These are phyloP conservation scores for Calonectria hongkongensis DNA, from an alignment of 2,329 filamentous ascomycete genomes.

Conservation along the genomic window DNA sequence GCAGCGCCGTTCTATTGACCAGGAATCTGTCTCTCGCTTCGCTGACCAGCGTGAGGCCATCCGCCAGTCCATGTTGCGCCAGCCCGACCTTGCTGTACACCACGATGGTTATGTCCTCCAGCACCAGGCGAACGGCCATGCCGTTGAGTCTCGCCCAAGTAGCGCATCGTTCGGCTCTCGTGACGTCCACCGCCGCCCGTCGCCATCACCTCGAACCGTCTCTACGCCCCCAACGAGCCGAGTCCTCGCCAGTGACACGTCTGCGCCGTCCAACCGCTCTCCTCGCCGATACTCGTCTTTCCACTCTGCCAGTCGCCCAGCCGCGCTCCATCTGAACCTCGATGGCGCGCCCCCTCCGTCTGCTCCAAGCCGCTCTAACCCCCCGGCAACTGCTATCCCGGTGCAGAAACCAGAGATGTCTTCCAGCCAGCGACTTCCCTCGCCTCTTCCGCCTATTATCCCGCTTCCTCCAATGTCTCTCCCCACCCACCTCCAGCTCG, in stretches of 20 bases:
- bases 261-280: conserved; percentile 56
- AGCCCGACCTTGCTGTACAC: conserved; percentile 47
- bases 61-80: conserved; percentile 55
- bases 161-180: conserved; percentile 33
- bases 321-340: conserved; percentile 66
- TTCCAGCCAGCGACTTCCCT: conserved; percentile 61
- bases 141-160: conserved; percentile 50
- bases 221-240: conserved; percentile 72
- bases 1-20: conserved; percentile 62
- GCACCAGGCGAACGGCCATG: conserved; percentile 51
- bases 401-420: conserved; percentile 46
- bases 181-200: conserved; percentile 57
- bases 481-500: conserved; percentile 78
- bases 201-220: conserved; percentile 64
- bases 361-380: conserved; percentile 42
- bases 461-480: conserved; percentile 80
- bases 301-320: conserved; percentile 65
- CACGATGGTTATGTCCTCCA: conserved; percentile 37
- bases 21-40: conserved; percentile 58
- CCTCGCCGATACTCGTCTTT: conserved; percentile 72
- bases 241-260: conserved; percentile 54
- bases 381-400: conserved; percentile 54
- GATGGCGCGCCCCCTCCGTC: conserved; percentile 53
- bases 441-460: conserved; percentile 73
- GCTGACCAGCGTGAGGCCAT: conserved; percentile 57